Conservation (phyloP, 306 rosid species). For the Boehmeria nivea region DNA sequence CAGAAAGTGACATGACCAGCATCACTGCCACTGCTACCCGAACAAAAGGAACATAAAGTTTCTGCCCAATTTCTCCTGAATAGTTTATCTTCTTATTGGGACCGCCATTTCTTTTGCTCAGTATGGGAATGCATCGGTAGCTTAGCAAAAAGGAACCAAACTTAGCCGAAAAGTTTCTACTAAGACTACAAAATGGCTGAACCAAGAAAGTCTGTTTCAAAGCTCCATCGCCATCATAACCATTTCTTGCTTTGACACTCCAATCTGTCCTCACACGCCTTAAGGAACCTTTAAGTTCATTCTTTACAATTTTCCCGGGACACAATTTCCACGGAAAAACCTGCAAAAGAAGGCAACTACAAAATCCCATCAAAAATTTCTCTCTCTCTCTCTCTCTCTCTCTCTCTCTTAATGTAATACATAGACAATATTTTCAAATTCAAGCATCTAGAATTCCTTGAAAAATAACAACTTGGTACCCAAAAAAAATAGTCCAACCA, state of each 20-base stretch:
- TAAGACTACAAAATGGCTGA: conserved; percentile 20
- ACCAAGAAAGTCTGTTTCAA: conserved; percentile 29
- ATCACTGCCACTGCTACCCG: conserved; percentile 53
- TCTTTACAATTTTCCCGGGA: conserved; percentile 22
- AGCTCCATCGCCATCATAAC: conserved; percentile 14
- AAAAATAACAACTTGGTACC: too few species aligned
- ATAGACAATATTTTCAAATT: too few species aligned
- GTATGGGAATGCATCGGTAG: conserved; percentile 23
- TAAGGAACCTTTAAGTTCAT: conserved; percentile 10
- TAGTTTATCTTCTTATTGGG: conserved; percentile 23
- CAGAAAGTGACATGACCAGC: conserved; percentile 69
- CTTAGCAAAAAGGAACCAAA: conserved; percentile 32
- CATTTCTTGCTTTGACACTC: conserved; percentile 6
- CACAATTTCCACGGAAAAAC: conserved; percentile 32
- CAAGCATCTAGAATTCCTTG: too few species aligned
- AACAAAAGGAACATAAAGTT: conserved; percentile 35
- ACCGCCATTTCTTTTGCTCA: conserved; percentile 28
- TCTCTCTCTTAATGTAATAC: too few species aligned
- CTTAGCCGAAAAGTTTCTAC: conserved; percentile 20
- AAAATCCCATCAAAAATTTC: too few species aligned
- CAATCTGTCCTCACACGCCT: conserved; percentile 6
- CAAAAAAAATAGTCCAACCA: too few species aligned
- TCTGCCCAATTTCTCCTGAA: conserved; percentile 35
- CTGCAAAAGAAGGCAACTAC: too few species aligned
- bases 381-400: too few species aligned